phyloP scores from a whole-genome alignment of 495 filamentous ascomycete species.

The Zalerion maritima region DNA sequence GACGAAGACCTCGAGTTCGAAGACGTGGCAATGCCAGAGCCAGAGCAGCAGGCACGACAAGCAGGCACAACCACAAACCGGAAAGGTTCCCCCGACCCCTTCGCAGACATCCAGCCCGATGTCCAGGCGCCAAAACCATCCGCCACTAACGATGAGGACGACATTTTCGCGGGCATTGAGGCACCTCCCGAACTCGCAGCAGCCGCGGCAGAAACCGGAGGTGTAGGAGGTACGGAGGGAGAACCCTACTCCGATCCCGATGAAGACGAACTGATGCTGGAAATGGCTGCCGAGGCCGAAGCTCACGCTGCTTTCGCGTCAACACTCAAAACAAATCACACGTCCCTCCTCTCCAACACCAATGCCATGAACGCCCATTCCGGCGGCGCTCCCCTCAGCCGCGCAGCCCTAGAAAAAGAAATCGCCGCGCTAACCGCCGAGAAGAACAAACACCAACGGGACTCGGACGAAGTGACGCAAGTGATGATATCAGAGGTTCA shows the following conservation, averaged over 20 bases:
- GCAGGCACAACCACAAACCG: too few relatives aligned
- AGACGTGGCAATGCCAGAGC: conserved; percentile 16
- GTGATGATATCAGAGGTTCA: conserved; percentile 94
- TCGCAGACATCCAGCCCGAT: conserved; percentile 5
- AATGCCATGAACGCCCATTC: not conserved
- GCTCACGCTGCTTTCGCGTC: conserved; percentile 83
- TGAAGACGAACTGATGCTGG: conserved; percentile 73
- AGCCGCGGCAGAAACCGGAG: too few relatives aligned
- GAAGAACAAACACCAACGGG: conserved; percentile 87
- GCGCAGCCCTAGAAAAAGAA: conserved; percentile 71
- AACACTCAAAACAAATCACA: conserved; percentile 63
- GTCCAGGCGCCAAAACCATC: conserved; percentile 1
- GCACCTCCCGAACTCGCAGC: conserved; percentile 32
- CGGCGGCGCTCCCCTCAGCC: conserved; percentile 8
- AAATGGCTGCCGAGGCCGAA: conserved; percentile 76
- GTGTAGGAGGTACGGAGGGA: conserved; percentile 7
- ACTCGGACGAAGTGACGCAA: conserved; percentile 89
- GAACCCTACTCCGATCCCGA: conserved; percentile 79
- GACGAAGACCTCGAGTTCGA: conserved; percentile 21
- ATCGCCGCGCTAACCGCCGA: conserved; percentile 75
- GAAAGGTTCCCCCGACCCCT: conserved; percentile 5
- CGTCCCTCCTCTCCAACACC: conserved; percentile 10
- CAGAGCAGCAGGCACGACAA: too few relatives aligned
- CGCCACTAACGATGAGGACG: conserved; percentile 14
- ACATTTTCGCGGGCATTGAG: conserved; percentile 20